phyloP scores from a whole-genome alignment of 2,329 filamentous ascomycete genomes.

The Colletotrichum musae region DNA sequence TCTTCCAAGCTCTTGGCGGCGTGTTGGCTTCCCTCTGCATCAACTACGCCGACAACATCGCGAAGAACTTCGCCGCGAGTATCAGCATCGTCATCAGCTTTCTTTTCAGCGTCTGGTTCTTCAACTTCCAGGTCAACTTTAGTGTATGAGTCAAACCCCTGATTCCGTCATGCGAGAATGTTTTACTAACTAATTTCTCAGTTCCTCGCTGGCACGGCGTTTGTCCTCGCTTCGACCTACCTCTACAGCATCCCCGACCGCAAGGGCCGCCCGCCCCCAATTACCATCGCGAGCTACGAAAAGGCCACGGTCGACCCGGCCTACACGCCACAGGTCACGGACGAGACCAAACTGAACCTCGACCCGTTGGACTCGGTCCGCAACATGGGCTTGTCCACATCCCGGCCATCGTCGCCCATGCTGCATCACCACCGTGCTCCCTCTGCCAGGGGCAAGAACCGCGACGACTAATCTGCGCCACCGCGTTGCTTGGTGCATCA shows the following conservation, averaged over 20 bases:
- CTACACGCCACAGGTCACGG: slow-evolving; percentile 55
- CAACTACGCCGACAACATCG: slow-evolving; percentile 89
- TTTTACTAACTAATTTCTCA: slow-evolving; percentile 53
- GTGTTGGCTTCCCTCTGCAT: slow-evolving; percentile 83
- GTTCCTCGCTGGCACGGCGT: slow-evolving; percentile 85
- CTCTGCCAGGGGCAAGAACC: slow-evolving; percentile 39
- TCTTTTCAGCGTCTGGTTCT: slow-evolving; percentile 87
- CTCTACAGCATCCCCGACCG: slow-evolving; percentile 82
- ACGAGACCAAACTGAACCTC: slow-evolving; percentile 52
- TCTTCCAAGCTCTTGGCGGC: slow-evolving; percentile 86
- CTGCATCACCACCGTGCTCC: slow-evolving; percentile 46
- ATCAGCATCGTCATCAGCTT: slow-evolving; percentile 93
- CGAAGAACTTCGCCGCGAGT: slow-evolving; percentile 93
- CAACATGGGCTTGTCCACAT: slow-evolving; percentile 58
- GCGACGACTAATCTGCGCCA: slow-evolving; percentile 35
- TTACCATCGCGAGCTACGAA: slow-evolving; percentile 81
- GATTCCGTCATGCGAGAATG: too few species aligned
- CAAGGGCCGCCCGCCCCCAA: slow-evolving; percentile 73
- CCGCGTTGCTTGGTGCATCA: background rate
- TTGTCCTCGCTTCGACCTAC: slow-evolving; percentile 88
- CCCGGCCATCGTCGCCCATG: slow-evolving; percentile 63
- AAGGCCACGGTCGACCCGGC: slow-evolving; percentile 74
- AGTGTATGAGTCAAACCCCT: slow-evolving; percentile 69
- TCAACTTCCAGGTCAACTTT: slow-evolving; percentile 81
- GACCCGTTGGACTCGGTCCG: slow-evolving; percentile 58